These are phyloP conservation scores for Aspergillus neoniger DNA, from an alignment of 2,329 filamentous ascomycete genomes.

Conservation along the genomic window DNA sequence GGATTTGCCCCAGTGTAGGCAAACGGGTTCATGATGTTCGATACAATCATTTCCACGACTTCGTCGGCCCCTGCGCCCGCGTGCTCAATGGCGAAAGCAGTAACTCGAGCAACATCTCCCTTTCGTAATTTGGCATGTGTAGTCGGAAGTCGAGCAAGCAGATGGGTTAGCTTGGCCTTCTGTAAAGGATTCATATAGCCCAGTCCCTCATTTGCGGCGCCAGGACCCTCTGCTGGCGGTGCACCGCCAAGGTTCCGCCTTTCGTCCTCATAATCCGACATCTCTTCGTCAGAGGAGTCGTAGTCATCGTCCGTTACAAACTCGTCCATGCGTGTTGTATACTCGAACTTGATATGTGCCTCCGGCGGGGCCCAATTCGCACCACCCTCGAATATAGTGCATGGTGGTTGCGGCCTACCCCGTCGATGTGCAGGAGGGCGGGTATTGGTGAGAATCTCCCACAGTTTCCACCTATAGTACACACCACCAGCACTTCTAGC, in stretches of 20 bases:
- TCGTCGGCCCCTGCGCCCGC: conserved; percentile 83
- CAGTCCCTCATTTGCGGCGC: conserved; percentile 49
- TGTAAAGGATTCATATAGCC: conserved; percentile 78
- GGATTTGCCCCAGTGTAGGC: conserved; percentile 71
- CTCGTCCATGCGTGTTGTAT: conserved; percentile 72
- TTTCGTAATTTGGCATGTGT: conserved; percentile 73
- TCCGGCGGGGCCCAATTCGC: conserved; percentile 78
- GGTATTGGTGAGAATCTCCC: conserved; percentile 76
- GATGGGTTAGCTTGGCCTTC: conserved; percentile 79
- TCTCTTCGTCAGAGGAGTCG: conserved; percentile 82
- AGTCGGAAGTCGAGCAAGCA: conserved; percentile 80
- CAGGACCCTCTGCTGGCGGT: conserved; percentile 43
- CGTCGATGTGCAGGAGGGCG: conserved; percentile 39
- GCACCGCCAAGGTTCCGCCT: conserved; percentile 47
- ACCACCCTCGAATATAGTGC: conserved; percentile 69
- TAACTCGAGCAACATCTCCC: conserved; percentile 82
- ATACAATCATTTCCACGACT: conserved; percentile 83
- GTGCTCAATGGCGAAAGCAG: conserved; percentile 85
- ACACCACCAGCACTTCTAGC: conserved; percentile 74
- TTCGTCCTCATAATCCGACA: conserved; percentile 51
- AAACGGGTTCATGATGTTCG: conserved; percentile 78
- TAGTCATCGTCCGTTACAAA: conserved; percentile 84
- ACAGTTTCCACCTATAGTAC: conserved; percentile 91
- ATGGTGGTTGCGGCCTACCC: conserved; percentile 56
- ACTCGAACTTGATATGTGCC: conserved; percentile 75